Evolutionary conservation across 1,139 yeast genomes (phyloP), one percentile per base, ranked within the genome.

Genomic region (Suhomyces wounanorum): DNA sequence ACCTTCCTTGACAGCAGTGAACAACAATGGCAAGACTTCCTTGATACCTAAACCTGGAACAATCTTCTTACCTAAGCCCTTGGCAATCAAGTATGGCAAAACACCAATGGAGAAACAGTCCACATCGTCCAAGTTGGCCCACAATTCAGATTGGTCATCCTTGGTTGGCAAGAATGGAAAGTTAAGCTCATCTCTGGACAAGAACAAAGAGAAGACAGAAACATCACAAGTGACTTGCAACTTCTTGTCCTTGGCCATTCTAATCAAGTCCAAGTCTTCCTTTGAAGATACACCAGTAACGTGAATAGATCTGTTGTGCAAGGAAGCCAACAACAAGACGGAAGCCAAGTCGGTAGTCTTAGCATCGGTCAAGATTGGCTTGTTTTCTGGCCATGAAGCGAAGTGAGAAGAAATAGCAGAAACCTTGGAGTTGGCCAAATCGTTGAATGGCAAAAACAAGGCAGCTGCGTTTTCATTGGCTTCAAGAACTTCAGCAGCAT

Each of bases 341-440:
- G 97, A 88, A 18, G 99, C 98, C 64, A 94, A 79, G 64, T 90
- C 95, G 43, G 97, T 89, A 28, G 95, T 85, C 68, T 84, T 85
- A 44, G 98, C 97, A 71, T 94, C 97, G 44, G 97, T 90, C 59
- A 92, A 81, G 57, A 94, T 88, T 55, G 96, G 95, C 75, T 90
- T 91, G 64, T 72, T 71, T 49, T 79, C 77, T 49, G 97, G 97
- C 97, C 97, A 92, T 43, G 83, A 74, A 56, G 85, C 82, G 61
- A 91, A 85, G 62, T 90, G 95, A 40, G 87, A 80, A 38, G 96
- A 84, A 45, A 90, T 85, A 33, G 87, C 78, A 23, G 92, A 81
- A 49, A 92, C 89, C 64, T 86, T 87, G 59, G 82, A 79, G 63
- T 79, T 77, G 47, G 84, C 80, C 64, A 87, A 81, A 58, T 85